phyloP scores from a whole-genome alignment of 805 yeast species.

The Teunomyces atbi region DNA sequence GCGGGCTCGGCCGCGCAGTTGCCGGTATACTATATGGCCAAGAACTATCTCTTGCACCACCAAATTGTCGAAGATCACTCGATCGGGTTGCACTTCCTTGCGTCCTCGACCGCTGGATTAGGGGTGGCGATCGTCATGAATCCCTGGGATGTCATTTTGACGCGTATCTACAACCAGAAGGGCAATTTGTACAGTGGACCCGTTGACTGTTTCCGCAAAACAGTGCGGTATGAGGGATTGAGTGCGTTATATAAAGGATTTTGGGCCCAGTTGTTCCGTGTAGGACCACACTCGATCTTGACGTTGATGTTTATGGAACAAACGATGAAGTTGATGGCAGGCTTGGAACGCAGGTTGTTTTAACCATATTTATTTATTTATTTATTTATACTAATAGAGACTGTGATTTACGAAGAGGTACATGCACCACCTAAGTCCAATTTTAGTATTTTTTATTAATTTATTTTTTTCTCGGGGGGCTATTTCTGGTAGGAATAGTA shows the following conservation, averaged over 20 bases:
- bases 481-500: no score
- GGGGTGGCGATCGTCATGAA: slow-evolving; percentile 96
- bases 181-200: slow-evolving; percentile 86
- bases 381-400: not conserved
- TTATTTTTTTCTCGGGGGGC: no score
- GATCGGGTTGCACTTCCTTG: slow-evolving; percentile 59
- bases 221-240: slow-evolving; percentile 79
- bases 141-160: slow-evolving; percentile 94
- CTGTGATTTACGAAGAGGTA: not conserved
- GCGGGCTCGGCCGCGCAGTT: slow-evolving; percentile 94
- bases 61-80: slow-evolving; percentile 61
- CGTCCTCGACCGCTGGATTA: slow-evolving; percentile 78
- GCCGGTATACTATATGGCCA: slow-evolving; percentile 83
- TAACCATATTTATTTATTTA: not conserved
- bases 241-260: slow-evolving; percentile 92
- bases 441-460: no score
- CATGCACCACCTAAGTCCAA: not conserved
- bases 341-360: slow-evolving; percentile 22
- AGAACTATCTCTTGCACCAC: slow-evolving; percentile 55
- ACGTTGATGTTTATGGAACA: slow-evolving; percentile 95
- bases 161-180: slow-evolving; percentile 93
- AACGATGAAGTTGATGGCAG: slow-evolving; percentile 61
- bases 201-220: slow-evolving; percentile 82
- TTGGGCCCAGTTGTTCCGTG: slow-evolving; percentile 85
- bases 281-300: slow-evolving; percentile 92